Evolutionary conservation across 2,329 filamentous ascomycete genomes (phyloP).

Genomic region (Lachnellula occidentalis): DNA sequence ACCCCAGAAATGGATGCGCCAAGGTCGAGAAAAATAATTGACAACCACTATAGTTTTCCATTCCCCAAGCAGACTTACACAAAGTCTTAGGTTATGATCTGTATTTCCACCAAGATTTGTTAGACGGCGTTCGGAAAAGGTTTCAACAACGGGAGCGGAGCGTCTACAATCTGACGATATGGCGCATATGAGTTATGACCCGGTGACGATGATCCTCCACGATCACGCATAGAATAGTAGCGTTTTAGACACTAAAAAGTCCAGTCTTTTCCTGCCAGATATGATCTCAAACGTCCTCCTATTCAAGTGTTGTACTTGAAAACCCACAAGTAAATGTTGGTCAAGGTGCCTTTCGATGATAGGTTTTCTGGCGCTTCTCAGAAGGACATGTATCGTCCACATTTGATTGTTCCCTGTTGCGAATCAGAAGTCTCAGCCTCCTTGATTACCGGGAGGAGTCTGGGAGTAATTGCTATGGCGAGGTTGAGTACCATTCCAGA

Average conservation of each 20-base stretch:
- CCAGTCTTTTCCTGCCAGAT: constrained; percentile 8
- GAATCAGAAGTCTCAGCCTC: constrained; percentile 28
- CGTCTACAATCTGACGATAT: constrained; percentile 28
- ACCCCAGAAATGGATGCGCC: neutral
- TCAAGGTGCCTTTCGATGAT: too few species aligned
- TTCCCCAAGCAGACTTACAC: constrained; percentile 73
- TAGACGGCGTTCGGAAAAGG: constrained; percentile 44
- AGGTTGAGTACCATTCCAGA: constrained; percentile 24
- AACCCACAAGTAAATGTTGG: too few species aligned
- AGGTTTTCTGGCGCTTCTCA: neutral
- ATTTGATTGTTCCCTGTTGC: neutral
- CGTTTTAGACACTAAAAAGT: constrained; percentile 19
- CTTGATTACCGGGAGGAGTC: constrained; percentile 44
- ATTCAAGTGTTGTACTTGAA: neutral
- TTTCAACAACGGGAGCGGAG: constrained; percentile 47
- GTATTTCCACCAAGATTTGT: constrained; percentile 32
- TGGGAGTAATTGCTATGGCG: constrained; percentile 33
- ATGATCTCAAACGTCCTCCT: neutral
- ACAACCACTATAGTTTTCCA: constrained; percentile 56
- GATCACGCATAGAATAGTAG: constrained; percentile 30
- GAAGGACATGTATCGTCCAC: neutral
- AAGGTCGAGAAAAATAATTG: constrained; percentile 12
- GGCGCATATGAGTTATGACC: constrained; percentile 26
- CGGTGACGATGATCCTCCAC: constrained; percentile 31
- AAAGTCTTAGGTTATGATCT: constrained; percentile 36